phyloP scores from a whole-genome alignment of 2,329 filamentous ascomycete species.

The Sphaerulina vaccinii region DNA sequence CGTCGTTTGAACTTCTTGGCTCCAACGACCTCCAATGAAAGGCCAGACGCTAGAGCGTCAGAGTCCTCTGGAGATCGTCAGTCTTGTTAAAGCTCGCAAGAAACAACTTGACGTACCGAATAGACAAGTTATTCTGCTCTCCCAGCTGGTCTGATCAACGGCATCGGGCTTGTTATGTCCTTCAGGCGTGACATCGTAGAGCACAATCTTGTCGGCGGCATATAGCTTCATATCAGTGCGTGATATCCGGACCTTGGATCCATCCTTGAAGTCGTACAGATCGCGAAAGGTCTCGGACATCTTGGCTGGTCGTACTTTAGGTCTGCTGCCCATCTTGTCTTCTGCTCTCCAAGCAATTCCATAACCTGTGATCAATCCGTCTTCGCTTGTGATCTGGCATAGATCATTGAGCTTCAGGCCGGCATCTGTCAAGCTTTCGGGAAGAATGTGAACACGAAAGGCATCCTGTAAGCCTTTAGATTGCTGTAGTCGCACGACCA shows the following conservation, averaged over 20 bases:
- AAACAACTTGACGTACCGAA: slow-evolving; percentile 8
- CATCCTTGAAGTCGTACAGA: slow-evolving; percentile 68
- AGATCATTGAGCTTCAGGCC: slow-evolving; percentile 59
- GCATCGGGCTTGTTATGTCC: slow-evolving; percentile 29
- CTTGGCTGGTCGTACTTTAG: slow-evolving; percentile 66
- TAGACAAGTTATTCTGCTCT: slow-evolving; percentile 23
- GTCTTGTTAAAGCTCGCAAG: not conserved
- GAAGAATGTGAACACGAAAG: slow-evolving; percentile 59
- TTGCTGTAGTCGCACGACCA: slow-evolving; percentile 52
- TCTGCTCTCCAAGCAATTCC: slow-evolving; percentile 64
- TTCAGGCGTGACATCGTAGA: slow-evolving; percentile 58
- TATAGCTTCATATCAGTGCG: slow-evolving; percentile 52
- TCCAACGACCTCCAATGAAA: slow-evolving; percentile 63
- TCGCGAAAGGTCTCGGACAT: slow-evolving; percentile 72
- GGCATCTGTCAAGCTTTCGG: slow-evolving; percentile 55
- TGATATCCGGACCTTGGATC: slow-evolving; percentile 65
- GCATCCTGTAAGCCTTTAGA: slow-evolving; percentile 50
- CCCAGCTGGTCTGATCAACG: slow-evolving; percentile 38
- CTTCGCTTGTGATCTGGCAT: slow-evolving; percentile 51
- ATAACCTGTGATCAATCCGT: slow-evolving; percentile 47
- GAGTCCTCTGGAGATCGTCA: slow-evolving; percentile 2
- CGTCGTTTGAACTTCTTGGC: slow-evolving; percentile 58
- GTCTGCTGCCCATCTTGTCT: slow-evolving; percentile 53
- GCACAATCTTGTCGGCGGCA: slow-evolving; percentile 57
- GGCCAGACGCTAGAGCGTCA: slow-evolving; percentile 68